Evolutionary conservation across 2,329 filamentous ascomycete genomes (phyloP).

Genomic region (Emmonsia crescens): DNA sequence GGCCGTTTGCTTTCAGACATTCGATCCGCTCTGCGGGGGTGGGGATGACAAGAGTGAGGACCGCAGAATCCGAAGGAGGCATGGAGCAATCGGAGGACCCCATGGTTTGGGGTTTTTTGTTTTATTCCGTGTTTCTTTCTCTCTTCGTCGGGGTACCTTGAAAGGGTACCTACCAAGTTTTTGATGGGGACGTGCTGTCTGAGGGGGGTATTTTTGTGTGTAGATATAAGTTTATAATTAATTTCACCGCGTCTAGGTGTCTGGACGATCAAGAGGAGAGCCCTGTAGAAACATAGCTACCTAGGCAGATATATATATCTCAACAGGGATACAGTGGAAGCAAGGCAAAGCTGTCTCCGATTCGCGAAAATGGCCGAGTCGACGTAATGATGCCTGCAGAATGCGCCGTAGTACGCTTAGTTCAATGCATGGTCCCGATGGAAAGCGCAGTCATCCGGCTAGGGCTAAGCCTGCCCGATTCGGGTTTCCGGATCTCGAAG

Average conservation of each 20-base stretch:
- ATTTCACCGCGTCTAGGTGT: not conserved
- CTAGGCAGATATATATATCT: not conserved
- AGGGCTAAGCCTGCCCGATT: not conserved
- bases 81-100: conserved; percentile 30
- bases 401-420: not conserved
- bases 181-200: no score
- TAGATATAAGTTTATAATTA: not conserved
- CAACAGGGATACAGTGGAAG: not conserved
- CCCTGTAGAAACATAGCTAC: not conserved
- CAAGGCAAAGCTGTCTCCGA: not conserved
- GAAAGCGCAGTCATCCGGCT: not conserved
- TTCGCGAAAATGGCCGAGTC: not conserved
- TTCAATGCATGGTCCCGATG: not conserved
- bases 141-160: not conserved
- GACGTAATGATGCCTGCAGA: not conserved
- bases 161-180: no score
- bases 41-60: conserved; percentile 44
- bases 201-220: not conserved
- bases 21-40: conserved; percentile 44
- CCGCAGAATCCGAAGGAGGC: conserved; percentile 40
- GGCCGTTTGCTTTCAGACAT: conserved; percentile 44
- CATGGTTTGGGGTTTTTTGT: conserved; percentile 16
- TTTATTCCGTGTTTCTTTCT: not conserved
- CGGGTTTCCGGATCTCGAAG: not conserved
- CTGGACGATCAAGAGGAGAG: not conserved